A percentile compares a stretch with the other conserved stretches of the same genome.
These are phyloP conservation scores for Verticillium tricorpus DNA, from an alignment of 2,329 filamentous ascomycete genomes.

Conservation along the genomic window DNA sequence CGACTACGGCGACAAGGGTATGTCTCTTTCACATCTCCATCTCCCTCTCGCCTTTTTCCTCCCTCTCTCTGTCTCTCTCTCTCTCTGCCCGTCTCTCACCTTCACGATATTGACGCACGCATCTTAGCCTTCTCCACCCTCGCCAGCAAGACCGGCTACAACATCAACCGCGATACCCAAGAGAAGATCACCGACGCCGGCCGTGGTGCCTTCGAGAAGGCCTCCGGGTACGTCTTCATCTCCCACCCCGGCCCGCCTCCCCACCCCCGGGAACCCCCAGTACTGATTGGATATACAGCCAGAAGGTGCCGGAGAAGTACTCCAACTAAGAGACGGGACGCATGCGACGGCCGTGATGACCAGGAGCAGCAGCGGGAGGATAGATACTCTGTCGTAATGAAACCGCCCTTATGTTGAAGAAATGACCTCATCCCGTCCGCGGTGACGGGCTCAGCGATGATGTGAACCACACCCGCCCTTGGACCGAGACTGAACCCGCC, in stretches of 20 bases:
- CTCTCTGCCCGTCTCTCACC: not conserved
- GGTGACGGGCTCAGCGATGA: not conserved
- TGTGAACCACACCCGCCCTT: too few species aligned
- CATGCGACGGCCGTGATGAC: not conserved
- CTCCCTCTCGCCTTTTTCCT: not conserved
- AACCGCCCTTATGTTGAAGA: not conserved
- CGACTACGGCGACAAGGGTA: conserved; percentile 32
- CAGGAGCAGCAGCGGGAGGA: not conserved
- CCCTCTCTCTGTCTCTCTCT: not conserved
- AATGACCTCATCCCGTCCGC: not conserved
- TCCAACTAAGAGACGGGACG: conserved; percentile 24
- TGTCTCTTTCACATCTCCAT: not conserved
- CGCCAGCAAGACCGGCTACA: conserved; percentile 28
- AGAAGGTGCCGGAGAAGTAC: conserved; percentile 24
- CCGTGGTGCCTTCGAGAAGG: conserved; percentile 29
- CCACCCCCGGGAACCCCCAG: not conserved
- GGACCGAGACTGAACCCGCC: too few species aligned
- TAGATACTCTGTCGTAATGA: not conserved
- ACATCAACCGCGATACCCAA: conserved; percentile 26
- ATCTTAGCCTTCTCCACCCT: conserved; percentile 22
- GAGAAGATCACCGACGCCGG: conserved; percentile 35
- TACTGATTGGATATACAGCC: conserved; percentile 10
- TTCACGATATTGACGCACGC: not conserved
- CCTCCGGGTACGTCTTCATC: conserved; percentile 27
- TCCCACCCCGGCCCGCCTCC: not conserved